phyloP scores from a whole-genome alignment of 495 filamentous ascomycete species.

The Penicillium cinerascens region DNA sequence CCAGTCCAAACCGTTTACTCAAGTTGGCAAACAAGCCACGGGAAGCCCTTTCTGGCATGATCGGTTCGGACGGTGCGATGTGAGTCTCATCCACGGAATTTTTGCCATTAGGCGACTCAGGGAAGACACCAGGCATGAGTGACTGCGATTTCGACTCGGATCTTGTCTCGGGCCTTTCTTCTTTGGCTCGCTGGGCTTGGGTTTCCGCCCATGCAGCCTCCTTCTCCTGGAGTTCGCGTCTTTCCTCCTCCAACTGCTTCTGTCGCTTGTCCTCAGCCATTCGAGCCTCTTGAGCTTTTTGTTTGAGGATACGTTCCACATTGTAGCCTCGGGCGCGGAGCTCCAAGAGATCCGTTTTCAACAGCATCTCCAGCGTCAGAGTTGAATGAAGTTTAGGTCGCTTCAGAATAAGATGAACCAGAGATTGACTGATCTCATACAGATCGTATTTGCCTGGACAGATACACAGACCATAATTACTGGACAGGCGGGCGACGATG shows the following conservation, averaged over 20 bases:
- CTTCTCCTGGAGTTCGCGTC: conserved; percentile 59
- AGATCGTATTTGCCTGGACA: conserved; percentile 64
- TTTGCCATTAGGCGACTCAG: conserved; percentile 53
- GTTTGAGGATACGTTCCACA: conserved; percentile 83
- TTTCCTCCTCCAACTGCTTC: conserved; percentile 74
- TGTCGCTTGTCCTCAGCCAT: conserved; percentile 78
- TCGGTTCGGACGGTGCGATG: conserved; percentile 16
- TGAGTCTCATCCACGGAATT: conserved; percentile 18
- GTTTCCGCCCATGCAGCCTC: conserved; percentile 50
- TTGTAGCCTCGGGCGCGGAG: conserved; percentile 86
- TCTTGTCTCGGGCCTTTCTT: conserved; percentile 23
- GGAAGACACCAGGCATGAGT: conserved; percentile 68
- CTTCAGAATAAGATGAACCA: conserved; percentile 73
- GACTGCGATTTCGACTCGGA: conserved; percentile 30
- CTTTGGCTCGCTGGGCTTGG: conserved; percentile 31
- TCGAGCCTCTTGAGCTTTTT: conserved; percentile 76
- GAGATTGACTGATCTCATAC: conserved; percentile 82
- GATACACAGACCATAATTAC: conserved; percentile 52
- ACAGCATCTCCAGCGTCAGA: conserved; percentile 80
- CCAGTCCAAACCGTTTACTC: conserved; percentile 61
- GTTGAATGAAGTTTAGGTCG: conserved; percentile 83
- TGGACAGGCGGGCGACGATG: conserved; percentile 52
- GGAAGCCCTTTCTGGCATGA: conserved; percentile 33
- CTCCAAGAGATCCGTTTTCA: conserved; percentile 75
- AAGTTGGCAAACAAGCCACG: conserved; percentile 63